Conservation (phyloP, 768 basidiomycete species). For the Termitomyces sp. region DNA sequence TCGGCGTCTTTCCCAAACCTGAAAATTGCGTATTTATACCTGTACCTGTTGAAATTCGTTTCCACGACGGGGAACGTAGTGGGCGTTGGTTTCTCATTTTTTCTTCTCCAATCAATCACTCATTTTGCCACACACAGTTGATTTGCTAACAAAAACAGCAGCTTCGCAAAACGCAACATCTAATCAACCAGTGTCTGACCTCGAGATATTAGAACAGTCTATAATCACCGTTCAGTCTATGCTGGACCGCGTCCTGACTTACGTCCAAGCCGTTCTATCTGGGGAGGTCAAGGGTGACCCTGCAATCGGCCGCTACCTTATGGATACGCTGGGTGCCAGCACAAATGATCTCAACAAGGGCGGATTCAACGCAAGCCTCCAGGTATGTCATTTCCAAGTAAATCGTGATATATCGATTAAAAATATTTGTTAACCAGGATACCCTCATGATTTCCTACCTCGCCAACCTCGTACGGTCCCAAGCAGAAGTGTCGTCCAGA, state of each 20-base stretch:
- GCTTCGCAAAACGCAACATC: conserved; percentile 42
- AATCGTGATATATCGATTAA: conserved; percentile 15
- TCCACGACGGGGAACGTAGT: conserved; percentile 80
- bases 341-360: conserved; percentile 69
- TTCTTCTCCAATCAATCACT: background rate
- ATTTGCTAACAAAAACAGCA: conserved; percentile 59
- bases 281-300: conserved; percentile 81
- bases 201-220: conserved; percentile 74
- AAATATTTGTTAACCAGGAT: conserved; percentile 47
- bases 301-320: conserved; percentile 85
- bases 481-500: conserved; percentile 88
- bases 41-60: conserved; percentile 82
- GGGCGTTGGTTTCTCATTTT: conserved; percentile 57
- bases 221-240: conserved; percentile 68
- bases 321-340: conserved; percentile 80
- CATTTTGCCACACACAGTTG: conserved; percentile 54
- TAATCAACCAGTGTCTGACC: conserved; percentile 59
- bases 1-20: conserved; percentile 84
- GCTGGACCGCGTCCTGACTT: conserved; percentile 81
- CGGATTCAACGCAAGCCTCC: conserved; percentile 72
- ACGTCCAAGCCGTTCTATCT: conserved; percentile 76
- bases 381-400: conserved; percentile 39
- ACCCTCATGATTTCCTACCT: conserved; percentile 94
- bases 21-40: conserved; percentile 96
- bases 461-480: conserved; percentile 88